These are phyloP conservation scores for Blepharisma stoltei DNA, from an alignment of 73 alveolate species.

Conservation along the genomic window DNA sequence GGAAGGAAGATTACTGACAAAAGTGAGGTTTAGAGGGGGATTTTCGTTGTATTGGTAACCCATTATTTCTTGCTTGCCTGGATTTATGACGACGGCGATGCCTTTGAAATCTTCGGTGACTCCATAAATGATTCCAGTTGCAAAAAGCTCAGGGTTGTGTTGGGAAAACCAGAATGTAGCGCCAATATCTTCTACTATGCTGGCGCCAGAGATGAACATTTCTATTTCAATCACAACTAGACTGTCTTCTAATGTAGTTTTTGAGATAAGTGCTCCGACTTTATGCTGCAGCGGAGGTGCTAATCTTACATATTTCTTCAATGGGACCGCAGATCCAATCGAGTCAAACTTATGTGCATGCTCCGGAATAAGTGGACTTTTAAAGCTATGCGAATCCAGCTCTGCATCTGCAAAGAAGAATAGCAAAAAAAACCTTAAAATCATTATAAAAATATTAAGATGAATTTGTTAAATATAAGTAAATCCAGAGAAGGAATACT, in stretches of 20 bases:
- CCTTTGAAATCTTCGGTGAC: not conserved
- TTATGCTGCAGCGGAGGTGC: not conserved
- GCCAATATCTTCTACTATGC: not conserved
- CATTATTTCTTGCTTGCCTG: not conserved
- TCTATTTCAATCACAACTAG: not conserved
- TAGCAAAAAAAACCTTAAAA: not conserved
- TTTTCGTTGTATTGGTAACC: no score
- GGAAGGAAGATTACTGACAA: no score
- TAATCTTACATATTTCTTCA: constrained; percentile 5
- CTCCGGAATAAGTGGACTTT: constrained; percentile 9
- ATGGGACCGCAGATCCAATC: not conserved
- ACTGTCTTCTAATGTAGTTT: not conserved
- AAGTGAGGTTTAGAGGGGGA: no score
- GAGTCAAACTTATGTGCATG: constrained; percentile 9
- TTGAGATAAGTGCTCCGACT: not conserved
- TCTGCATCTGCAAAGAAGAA: not conserved
- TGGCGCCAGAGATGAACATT: not conserved
- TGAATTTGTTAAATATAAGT: not conserved
- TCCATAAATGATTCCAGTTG: not conserved
- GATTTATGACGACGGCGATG: not conserved
- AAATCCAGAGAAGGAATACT: not conserved
- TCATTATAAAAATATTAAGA: not conserved
- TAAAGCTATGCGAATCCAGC: not conserved
- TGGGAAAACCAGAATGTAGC: not conserved
- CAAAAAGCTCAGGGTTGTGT: not conserved